A percentile compares a stretch with the other conserved stretches of the same genome.
Evolutionary conservation across 2,329 filamentous ascomycete genomes (phyloP).

Genomic region (Colletotrichum ledebouriae): DNA sequence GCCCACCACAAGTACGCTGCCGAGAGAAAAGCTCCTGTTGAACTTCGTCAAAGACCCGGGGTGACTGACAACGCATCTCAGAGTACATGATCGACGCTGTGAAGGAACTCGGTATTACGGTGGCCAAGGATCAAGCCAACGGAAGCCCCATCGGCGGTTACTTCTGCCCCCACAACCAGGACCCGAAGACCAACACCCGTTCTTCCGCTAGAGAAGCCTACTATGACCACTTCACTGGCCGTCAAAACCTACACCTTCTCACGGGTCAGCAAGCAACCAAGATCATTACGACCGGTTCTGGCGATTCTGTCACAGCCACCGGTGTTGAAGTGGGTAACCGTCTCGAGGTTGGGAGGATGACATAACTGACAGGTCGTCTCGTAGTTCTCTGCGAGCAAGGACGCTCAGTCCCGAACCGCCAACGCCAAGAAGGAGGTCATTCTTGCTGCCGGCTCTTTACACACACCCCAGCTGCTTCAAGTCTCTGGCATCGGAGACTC

Average conservation of each 20-base stretch:
- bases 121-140: conserved; percentile 41
- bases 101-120: conserved; percentile 43
- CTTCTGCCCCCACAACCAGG: conserved; percentile 45
- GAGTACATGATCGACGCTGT: conserved; percentile 44
- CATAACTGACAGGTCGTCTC: neutral
- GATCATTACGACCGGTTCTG: conserved; percentile 37
- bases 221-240: conserved; percentile 45
- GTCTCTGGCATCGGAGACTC: conserved; percentile 62
- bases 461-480: conserved; percentile 61
- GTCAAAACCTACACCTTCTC: conserved; percentile 48
- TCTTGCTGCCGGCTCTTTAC: conserved; percentile 56
- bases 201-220: conserved; percentile 49
- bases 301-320: conserved; percentile 37
- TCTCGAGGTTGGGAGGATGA: neutral
- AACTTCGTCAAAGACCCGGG: neutral
- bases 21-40: neutral
- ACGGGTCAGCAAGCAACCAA: conserved; percentile 49
- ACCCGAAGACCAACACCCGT: conserved; percentile 46
- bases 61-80: conserved; percentile 1
- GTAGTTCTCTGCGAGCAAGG: conserved; percentile 29
- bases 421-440: conserved; percentile 55
- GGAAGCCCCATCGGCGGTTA: conserved; percentile 44
- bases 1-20: conserved; percentile 46
- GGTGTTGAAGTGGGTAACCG: conserved; percentile 41
- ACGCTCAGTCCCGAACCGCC: conserved; percentile 13